A percentile compares a stretch with the other conserved stretches of the same genome.
Conservation (phyloP, 371 early-diverging fungal species). For the Mortierella sp. region DNA sequence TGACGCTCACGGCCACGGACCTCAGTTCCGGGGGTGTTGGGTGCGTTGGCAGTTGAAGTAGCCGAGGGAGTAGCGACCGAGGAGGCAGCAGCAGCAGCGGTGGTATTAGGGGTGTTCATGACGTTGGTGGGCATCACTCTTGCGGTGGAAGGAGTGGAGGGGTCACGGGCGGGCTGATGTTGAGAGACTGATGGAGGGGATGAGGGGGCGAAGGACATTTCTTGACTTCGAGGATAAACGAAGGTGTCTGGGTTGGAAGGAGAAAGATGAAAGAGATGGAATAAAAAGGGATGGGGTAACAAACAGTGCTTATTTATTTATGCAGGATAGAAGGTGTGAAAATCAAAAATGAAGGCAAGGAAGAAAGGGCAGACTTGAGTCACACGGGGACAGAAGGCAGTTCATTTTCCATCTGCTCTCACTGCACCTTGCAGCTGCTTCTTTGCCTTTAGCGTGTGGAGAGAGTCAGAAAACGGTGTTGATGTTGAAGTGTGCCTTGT, state of each 20-base stretch:
- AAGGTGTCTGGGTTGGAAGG: background rate
- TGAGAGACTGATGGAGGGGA: conserved; percentile 9
- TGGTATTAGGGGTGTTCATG: conserved; percentile 1
- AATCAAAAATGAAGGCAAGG: background rate
- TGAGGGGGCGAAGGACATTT: conserved; percentile 12
- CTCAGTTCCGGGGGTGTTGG: conserved; percentile 13
- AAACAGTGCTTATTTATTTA: background rate
- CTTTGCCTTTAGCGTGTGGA: background rate
- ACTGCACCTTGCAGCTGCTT: background rate
- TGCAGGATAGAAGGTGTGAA: background rate
- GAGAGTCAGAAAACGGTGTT: background rate
- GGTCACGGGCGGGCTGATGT: background rate
- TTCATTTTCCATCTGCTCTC: background rate
- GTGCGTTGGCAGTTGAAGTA: background rate
- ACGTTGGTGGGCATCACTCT: conserved; percentile 34
- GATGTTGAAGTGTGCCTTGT: background rate
- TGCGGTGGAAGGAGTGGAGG: conserved; percentile 20
- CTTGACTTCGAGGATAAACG: background rate
- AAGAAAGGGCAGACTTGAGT: background rate
- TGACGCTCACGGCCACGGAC: conserved; percentile 35
- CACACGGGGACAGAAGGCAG: background rate
- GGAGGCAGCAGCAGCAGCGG: background rate
- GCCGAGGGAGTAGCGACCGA: background rate
- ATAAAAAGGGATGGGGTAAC: background rate
- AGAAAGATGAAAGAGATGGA: background rate